Conservation (phyloP, 1,139 yeast genomes). For the Geotrichum klebahnii region DNA sequence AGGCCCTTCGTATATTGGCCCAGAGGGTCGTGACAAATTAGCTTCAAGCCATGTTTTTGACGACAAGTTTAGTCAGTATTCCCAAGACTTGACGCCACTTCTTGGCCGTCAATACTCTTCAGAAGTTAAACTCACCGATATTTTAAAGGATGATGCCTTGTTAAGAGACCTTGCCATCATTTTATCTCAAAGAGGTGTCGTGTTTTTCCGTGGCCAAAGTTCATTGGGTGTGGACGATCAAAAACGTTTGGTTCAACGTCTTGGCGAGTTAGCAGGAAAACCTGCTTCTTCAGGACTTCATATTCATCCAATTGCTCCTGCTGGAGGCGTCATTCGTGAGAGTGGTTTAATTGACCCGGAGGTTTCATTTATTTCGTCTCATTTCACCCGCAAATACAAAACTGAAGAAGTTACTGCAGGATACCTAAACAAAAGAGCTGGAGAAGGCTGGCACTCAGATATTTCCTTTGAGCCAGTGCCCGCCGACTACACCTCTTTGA, state of each 20-base stretch:
- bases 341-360: constrained; percentile 27
- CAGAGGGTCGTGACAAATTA: constrained; percentile 22
- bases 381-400: constrained; percentile 27
- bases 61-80: constrained; percentile 29
- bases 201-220: constrained; percentile 58
- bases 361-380: constrained; percentile 28
- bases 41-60: constrained; percentile 27
- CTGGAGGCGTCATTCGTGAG: constrained; percentile 32
- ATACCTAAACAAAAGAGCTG: constrained; percentile 1
- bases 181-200: constrained; percentile 64
- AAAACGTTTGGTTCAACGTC: constrained; percentile 51
- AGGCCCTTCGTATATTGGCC: constrained; percentile 25
- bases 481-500: constrained; percentile 46
- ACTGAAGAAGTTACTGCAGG: constrained; percentile 20
- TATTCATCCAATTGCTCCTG: constrained; percentile 37
- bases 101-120: constrained; percentile 34
- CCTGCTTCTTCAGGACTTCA: constrained; percentile 64
- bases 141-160: constrained; percentile 48
- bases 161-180: constrained; percentile 55
- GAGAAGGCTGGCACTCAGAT: constrained; percentile 46
- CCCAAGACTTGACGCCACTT: constrained; percentile 32
- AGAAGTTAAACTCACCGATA: constrained; percentile 42
- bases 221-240: constrained; percentile 54
- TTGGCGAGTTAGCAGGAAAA: constrained; percentile 63
- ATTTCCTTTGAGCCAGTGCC: constrained; percentile 48